These are phyloP conservation scores for Usnea hakonensis DNA, from an alignment of 495 filamentous ascomycete species.

Conservation along the genomic window DNA sequence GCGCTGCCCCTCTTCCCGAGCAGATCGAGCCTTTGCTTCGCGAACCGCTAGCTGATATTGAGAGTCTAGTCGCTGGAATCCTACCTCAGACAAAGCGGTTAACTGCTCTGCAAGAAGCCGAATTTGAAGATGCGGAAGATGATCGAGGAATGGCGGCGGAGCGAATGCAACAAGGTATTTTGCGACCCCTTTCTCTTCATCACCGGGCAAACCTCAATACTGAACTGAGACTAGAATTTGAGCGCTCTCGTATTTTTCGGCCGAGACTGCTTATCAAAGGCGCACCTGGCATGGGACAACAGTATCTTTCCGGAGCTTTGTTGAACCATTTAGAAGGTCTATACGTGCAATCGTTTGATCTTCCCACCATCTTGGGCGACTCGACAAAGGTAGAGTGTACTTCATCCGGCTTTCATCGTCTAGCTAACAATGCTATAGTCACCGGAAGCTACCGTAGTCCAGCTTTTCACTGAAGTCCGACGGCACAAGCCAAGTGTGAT, in stretches of 20 bases:
- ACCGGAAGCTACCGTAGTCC: constrained; percentile 78
- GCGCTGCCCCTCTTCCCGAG: constrained; percentile 67
- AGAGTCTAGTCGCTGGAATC: constrained; percentile 60
- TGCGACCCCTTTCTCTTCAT: background rate
- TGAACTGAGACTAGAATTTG: constrained; percentile 55
- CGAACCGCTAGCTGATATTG: constrained; percentile 58
- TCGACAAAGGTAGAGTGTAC: constrained; percentile 45
- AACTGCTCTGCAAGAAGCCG: constrained; percentile 87
- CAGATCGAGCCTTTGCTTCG: constrained; percentile 75
- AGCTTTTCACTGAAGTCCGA: constrained; percentile 83
- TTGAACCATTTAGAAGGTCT: constrained; percentile 86
- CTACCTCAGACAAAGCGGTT: constrained; percentile 74
- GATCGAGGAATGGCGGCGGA: constrained; percentile 76
- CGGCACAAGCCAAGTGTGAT: constrained; percentile 94
- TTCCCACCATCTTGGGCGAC: constrained; percentile 70
- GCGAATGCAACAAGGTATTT: constrained; percentile 57
- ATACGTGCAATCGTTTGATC: constrained; percentile 91
- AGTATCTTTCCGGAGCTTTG: constrained; percentile 79
- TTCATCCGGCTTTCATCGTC: background rate
- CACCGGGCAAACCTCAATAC: background rate
- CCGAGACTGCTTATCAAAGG: constrained; percentile 78
- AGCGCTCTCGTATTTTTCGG: constrained; percentile 78
- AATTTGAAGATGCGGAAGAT: constrained; percentile 81
- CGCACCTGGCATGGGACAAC: constrained; percentile 81
- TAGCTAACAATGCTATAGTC: constrained; percentile 37